These are phyloP conservation scores for Penicillium waksmanii DNA, from an alignment of 495 filamentous ascomycete species.

Conservation along the genomic window DNA sequence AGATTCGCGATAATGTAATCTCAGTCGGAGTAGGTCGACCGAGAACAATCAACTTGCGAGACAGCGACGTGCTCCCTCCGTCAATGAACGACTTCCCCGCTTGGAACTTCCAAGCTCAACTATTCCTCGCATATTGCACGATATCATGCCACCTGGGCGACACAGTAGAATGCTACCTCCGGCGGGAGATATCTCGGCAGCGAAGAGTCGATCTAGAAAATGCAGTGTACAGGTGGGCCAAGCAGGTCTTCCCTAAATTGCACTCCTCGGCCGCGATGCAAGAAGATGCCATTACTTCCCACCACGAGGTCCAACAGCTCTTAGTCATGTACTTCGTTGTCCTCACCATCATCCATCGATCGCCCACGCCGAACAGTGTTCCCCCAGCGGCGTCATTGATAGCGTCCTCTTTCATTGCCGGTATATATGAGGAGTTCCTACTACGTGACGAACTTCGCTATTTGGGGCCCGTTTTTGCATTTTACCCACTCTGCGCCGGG, in stretches of 20 bases:
- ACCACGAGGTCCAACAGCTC: conserved; percentile 29
- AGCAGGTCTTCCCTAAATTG: conserved; percentile 33
- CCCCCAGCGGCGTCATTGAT: conserved; percentile 30
- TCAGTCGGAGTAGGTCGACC: conserved; percentile 36
- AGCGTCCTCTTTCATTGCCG: conserved; percentile 35
- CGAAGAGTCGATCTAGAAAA: conserved; percentile 32
- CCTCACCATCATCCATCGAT: conserved; percentile 31
- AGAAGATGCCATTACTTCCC: conserved; percentile 25
- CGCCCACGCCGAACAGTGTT: conserved; percentile 29
- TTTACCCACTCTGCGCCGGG: conserved; percentile 33
- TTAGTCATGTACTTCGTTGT: conserved; percentile 36
- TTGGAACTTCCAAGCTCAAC: conserved; percentile 28
- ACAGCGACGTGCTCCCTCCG: conserved; percentile 36
- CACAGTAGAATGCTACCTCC: conserved; percentile 32
- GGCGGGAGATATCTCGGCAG: conserved; percentile 31
- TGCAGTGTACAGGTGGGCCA: conserved; percentile 35
- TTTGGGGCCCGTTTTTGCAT: conserved; percentile 33
- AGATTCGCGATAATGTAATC: conserved; percentile 38
- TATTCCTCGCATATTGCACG: conserved; percentile 33
- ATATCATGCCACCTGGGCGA: conserved; percentile 34
- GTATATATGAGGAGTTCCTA: conserved; percentile 38
- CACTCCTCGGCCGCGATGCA: conserved; percentile 20
- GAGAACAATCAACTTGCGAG: conserved; percentile 33
- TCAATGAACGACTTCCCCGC: conserved; percentile 32
- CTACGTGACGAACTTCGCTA: conserved; percentile 35